Evolutionary conservation across 306 rosid species (phyloP), one percentile per base, ranked within the genome.

Genomic region (Quercus robur): DNA sequence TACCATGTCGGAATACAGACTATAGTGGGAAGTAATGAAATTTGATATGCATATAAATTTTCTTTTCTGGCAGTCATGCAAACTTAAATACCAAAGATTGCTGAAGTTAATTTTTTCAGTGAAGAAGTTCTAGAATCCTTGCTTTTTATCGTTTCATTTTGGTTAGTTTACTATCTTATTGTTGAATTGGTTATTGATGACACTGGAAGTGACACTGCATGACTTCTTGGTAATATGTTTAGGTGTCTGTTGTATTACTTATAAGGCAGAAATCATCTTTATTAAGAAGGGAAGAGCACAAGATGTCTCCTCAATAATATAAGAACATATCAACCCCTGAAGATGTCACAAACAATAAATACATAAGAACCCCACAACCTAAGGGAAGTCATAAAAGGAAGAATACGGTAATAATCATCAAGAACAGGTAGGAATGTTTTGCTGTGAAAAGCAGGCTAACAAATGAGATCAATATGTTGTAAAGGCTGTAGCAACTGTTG

Each of bases 401-500:
- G 15, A 51, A 72, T 8, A 63, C 80, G 38, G 44, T 35, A 7
- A 71, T 49, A 74, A 80, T 75, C 61, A 25, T 67, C 49, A 49
- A 56, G 12, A 74, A 66, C 62, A 59, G 75, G 70, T n/a, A 8
- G 76, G 72, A 56, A 61, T 33, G 33, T 21, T 76, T 55, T 38
- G 25, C 35, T 18, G 3, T 19, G 14, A 63, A 74, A 25, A 38
- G 81, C 58, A 79, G 59, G 74, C 28, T 30, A 67, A 56, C 58
- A n/a, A 75, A 71, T 25, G 33, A 75, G 74, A 83, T 83, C 77
- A 90, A 78, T 66, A 80, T 77, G 74, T 59, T 68, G 63, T 56
- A 79, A 87, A 71, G 30, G 78, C 31, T 4, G 86, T 52, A 75
- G 87, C 88, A 81, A 80, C 84, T 57, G 91, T 79, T 33, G 91